Evolutionary conservation across 345 rosid species (phyloP), one percentile per base, ranked within the genome.

Genomic region (Angophora floribunda): DNA sequence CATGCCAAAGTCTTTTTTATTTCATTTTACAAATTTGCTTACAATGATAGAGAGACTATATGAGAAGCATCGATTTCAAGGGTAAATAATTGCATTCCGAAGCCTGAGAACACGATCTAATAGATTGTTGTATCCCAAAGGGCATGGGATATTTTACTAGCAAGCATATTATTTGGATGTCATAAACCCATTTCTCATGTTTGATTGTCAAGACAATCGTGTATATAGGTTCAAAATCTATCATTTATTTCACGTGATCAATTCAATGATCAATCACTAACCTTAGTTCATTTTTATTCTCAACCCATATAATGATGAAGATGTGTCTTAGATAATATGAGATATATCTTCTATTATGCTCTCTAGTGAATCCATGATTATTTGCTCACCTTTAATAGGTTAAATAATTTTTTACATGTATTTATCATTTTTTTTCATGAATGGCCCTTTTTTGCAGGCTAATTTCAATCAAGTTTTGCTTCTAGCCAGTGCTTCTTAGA

Each of bases 191-290:
- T n/a, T 32, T 32, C 4, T 70, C 32, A 8, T 4, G 17, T 70
- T 7, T 5, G 45, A 70, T 70, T 8, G 22, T 70, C 7, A 4
- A 32, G 24, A 32, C 0, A 17, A 17, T 7, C 78, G 30, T 7
- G 14, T 0, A 0, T 2, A 2, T 65, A 30, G 9, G 8, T 65
- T 65, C 5, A 65, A 30, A 13, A n/a, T 0, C 41, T 65, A 7
- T 7, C 2, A 65, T 65, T 65, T n/a, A 65, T 30, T 65, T 30
- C 21, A 7, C 15, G 15, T 7, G 30, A 30, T n/a, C 10, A 63
- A n/a, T 63, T 30, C 75, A n/a, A n/a, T 65, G 17, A n/a, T 65
- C 61, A 57, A 57, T 22, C 4, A 11, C 41, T 65, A 41, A 65
- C 41, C 78, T 13, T 65, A 7, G 70, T 61, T 28, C 8, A 3